Conservation (phyloP, 805 yeast genomes). For the Candida morakotiae region DNA sequence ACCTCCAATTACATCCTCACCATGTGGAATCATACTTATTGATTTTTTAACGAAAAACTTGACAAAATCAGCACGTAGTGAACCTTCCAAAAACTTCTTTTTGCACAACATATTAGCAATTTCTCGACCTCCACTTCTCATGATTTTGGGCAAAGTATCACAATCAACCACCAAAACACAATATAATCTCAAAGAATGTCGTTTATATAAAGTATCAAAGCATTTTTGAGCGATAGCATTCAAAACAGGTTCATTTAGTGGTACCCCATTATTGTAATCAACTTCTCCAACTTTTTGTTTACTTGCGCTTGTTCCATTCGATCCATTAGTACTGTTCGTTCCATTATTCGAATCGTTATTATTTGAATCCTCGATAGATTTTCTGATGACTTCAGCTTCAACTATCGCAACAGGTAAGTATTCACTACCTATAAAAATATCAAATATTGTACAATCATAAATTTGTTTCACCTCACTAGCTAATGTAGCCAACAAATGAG, state of each 20-base stretch:
- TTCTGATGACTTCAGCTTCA: constrained; percentile 56
- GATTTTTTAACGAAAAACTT: constrained; percentile 70
- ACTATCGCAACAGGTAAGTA: constrained; percentile 81
- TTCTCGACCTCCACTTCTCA: constrained; percentile 82
- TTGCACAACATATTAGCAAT: constrained; percentile 88
- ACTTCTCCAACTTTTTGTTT: constrained; percentile 11
- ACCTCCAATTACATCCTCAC: constrained; percentile 75
- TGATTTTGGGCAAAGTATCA: constrained; percentile 77
- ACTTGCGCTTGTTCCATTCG: constrained; percentile 7
- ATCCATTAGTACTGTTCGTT: constrained; percentile 5
- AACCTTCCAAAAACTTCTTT: constrained; percentile 71
- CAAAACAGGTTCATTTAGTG: constrained; percentile 39
- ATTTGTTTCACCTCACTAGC: constrained; percentile 78
- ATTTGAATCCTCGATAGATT: constrained; percentile 27
- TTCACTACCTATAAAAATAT: constrained; percentile 72
- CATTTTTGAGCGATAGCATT: constrained; percentile 42
- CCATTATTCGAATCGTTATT: constrained; percentile 10
- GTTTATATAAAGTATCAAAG: constrained; percentile 37
- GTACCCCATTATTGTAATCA: constrained; percentile 30
- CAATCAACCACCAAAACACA: constrained; percentile 80
- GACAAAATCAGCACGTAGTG: constrained; percentile 73
- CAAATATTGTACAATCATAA: constrained; percentile 90
- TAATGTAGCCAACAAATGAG: constrained; percentile 80
- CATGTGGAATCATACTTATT: constrained; percentile 62
- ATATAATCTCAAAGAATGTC: constrained; percentile 72